Conservation (phyloP, 176 grass and related monocot species). For the Paspalum notatum region DNA sequence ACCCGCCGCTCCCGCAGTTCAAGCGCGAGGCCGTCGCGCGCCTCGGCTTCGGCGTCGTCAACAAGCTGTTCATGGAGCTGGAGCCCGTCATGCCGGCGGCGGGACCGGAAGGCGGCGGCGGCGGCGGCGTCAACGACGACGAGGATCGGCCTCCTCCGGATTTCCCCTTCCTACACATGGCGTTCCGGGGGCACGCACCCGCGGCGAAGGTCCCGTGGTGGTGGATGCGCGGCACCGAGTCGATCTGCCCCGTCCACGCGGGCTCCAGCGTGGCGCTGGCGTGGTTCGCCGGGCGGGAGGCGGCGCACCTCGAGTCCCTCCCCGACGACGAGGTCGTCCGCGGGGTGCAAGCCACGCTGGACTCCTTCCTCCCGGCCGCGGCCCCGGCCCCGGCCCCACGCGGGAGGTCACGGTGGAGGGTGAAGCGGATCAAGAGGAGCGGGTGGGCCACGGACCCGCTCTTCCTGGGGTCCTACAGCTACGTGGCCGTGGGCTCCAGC, state of each 20-base stretch:
- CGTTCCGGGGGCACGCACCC: slow-evolving; percentile 39
- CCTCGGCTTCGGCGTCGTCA: slow-evolving; percentile 75
- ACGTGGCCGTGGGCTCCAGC: slow-evolving; percentile 80
- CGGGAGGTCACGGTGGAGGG: slow-evolving; percentile 37
- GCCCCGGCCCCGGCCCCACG: neutral
- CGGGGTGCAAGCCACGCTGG: slow-evolving; percentile 51
- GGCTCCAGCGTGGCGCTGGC: slow-evolving; percentile 66
- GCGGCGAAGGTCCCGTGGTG: slow-evolving; percentile 56
- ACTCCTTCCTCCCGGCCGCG: slow-evolving; percentile 43
- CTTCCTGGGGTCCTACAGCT: slow-evolving; percentile 91
- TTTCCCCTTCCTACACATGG: slow-evolving; percentile 66
- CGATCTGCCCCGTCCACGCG: slow-evolving; percentile 63
- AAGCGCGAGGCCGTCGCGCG: slow-evolving; percentile 67
- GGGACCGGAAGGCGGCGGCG: neutral
- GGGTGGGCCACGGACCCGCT: slow-evolving; percentile 70
- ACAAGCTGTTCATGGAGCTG: slow-evolving; percentile 87
- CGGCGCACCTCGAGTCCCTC: slow-evolving; percentile 73
- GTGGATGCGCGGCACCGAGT: slow-evolving; percentile 83
- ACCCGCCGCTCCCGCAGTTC: slow-evolving; percentile 70
- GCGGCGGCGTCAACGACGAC: neutral
- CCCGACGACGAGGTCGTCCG: slow-evolving; percentile 62
- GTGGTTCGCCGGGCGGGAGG: slow-evolving; percentile 86
- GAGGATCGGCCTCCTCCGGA: neutral
- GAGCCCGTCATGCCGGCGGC: slow-evolving; percentile 18
- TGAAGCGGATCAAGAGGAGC: slow-evolving; percentile 62